Evolutionary conservation across 352 stramenopile genomes (phyloP).

Genomic region (Thalassiosira ordinaria): DNA sequence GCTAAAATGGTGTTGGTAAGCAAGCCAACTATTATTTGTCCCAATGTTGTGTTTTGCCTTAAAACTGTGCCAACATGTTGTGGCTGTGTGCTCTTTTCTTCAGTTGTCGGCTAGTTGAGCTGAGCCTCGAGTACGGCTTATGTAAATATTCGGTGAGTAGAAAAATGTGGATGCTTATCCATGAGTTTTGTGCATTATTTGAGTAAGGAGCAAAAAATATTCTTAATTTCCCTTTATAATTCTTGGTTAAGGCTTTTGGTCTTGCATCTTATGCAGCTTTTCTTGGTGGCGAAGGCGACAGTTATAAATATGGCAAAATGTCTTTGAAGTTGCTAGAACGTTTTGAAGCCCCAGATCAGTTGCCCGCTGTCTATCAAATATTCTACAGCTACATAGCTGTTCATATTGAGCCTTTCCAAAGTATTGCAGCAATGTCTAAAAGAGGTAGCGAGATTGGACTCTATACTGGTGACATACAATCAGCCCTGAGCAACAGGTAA

Average conservation of each 20-base stretch:
- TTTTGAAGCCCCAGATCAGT: neutral
- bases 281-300: neutral
- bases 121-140: slow-evolving; percentile 25
- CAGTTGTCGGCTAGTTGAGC: slow-evolving; percentile 22
- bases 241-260: too few relatives aligned
- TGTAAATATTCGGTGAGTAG: slow-evolving; percentile 23
- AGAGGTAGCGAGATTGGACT: slow-evolving; percentile 33
- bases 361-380: neutral
- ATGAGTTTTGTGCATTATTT: too few relatives aligned
- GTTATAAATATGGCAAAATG: neutral
- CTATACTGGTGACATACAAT: slow-evolving; percentile 17
- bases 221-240: too few relatives aligned
- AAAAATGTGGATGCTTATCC: neutral
- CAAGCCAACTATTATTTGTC: too few relatives aligned
- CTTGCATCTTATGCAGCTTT: neutral
- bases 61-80: too few relatives aligned
- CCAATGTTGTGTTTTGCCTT: too few relatives aligned
- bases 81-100: slow-evolving; percentile 25
- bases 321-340: slow-evolving; percentile 1
- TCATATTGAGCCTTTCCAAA: slow-evolving; percentile 31
- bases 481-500: slow-evolving; percentile 3
- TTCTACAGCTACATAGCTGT: slow-evolving; percentile 21
- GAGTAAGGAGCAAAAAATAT: too few relatives aligned
- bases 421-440: slow-evolving; percentile 32
- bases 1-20: slow-evolving; percentile 14